phyloP scores from a whole-genome alignment of 257 asterid genomes.

The Henckelia pumila region DNA sequence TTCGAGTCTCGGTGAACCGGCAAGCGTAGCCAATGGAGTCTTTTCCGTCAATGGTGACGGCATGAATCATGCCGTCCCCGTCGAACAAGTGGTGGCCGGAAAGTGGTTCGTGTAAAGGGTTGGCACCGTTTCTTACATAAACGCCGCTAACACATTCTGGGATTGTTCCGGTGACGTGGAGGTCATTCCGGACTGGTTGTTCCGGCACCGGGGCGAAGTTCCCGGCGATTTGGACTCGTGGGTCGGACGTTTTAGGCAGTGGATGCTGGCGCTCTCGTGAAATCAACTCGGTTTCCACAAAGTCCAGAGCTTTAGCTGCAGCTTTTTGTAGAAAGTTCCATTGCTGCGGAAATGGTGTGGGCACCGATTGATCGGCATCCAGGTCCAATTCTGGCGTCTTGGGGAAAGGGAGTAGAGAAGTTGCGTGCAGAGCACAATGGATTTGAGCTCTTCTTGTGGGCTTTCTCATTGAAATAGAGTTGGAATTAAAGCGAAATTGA shows the following conservation, averaged over 20 bases:
- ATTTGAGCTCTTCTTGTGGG: neutral
- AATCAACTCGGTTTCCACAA: conserved; percentile 28
- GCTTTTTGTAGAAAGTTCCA: conserved; percentile 36
- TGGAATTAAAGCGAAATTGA: neutral
- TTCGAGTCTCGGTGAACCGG: conserved; percentile 37
- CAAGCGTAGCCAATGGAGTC: conserved; percentile 38
- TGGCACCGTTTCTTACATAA: conserved; percentile 43
- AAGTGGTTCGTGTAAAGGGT: conserved; percentile 35
- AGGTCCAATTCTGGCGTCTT: too few relatives aligned
- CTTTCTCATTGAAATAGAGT: too few relatives aligned
- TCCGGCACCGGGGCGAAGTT: conserved; percentile 46
- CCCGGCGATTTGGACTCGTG: conserved; percentile 37
- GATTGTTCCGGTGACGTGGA: conserved; percentile 29
- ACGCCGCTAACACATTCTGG: conserved; percentile 42
- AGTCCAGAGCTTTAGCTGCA: conserved; percentile 31
- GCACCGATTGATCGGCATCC: too few relatives aligned
- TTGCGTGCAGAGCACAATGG: conserved; percentile 25
- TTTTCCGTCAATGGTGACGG: conserved; percentile 30
- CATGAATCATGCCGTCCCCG: conserved; percentile 51
- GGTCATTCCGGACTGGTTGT: conserved; percentile 26
- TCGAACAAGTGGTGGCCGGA: conserved; percentile 50
- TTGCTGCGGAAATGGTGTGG: too few relatives aligned
- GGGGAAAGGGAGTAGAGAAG: conserved; percentile 16
- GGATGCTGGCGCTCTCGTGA: conserved; percentile 26
- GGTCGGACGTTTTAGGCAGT: conserved; percentile 35